Evolutionary conservation across 2,329 filamentous ascomycete genomes (phyloP).

Genomic region (Colletotrichum gloeosporioides): DNA sequence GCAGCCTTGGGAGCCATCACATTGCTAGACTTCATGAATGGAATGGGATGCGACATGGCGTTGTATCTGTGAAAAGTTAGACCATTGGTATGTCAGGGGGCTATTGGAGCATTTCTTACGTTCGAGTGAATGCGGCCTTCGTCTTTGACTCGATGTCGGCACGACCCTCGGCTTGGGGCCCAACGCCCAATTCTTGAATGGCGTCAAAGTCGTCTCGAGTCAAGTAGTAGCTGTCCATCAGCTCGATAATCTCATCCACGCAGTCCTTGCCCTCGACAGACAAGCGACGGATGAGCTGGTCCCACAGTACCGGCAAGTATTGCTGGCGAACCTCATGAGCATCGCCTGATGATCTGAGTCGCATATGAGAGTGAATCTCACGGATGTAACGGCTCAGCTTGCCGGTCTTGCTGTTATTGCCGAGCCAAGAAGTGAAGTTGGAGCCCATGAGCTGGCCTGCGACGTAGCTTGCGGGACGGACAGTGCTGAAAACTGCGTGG

Average conservation of each 20-base stretch:
- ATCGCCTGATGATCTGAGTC: constrained; percentile 86
- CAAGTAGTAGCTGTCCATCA: constrained; percentile 97
- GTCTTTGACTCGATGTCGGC: constrained; percentile 84
- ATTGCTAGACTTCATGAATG: constrained; percentile 93
- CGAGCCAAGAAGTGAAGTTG: constrained; percentile 89
- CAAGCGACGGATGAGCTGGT: constrained; percentile 76
- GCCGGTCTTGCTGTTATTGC: constrained; percentile 88
- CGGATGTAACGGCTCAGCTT: constrained; percentile 82
- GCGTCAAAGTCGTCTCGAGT: constrained; percentile 95
- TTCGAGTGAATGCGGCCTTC: constrained; percentile 87
- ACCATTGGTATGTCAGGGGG: background rate
- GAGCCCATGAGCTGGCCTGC: constrained; percentile 79
- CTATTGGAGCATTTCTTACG: constrained; percentile 59
- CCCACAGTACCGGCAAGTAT: constrained; percentile 89
- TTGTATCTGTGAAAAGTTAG: constrained; percentile 71
- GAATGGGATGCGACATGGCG: constrained; percentile 81
- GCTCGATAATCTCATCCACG: constrained; percentile 82
- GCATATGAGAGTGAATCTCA: constrained; percentile 97
- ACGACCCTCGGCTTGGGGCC: constrained; percentile 76
- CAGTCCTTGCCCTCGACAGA: constrained; percentile 81
- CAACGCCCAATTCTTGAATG: constrained; percentile 89
- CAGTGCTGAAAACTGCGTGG: constrained; percentile 94
- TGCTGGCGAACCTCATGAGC: constrained; percentile 93
- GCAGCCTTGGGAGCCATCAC: constrained; percentile 74
- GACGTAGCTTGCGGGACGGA: constrained; percentile 86